Evolutionary conservation across 768 basidiomycete genomes (phyloP).

Genomic region (Suillus weaverae): DNA sequence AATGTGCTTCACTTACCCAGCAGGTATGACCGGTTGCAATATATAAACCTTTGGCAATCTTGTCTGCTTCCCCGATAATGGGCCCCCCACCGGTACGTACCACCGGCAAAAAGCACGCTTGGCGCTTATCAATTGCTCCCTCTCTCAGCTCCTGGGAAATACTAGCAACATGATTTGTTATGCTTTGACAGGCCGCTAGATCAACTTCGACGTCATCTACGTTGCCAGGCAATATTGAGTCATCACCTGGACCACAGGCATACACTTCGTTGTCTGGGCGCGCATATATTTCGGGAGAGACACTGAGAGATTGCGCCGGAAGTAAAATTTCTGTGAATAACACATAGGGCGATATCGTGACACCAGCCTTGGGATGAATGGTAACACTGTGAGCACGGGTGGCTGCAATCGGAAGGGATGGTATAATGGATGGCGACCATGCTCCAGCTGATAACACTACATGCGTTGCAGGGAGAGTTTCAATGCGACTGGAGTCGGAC

Average conservation of each 20-base stretch:
- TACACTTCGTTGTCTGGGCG: constrained; percentile 70
- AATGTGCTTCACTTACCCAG: constrained; percentile 52
- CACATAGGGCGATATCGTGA: constrained; percentile 67
- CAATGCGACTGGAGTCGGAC: constrained; percentile 22
- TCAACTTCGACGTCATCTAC: constrained; percentile 76
- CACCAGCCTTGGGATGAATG: constrained; percentile 47
- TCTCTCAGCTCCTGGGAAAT: constrained; percentile 59
- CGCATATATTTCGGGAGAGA: constrained; percentile 70
- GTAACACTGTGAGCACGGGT: constrained; percentile 76
- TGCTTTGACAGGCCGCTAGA: constrained; percentile 50
- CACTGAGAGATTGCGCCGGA: constrained; percentile 26
- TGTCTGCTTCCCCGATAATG: constrained; percentile 63
- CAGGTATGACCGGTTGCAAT: constrained; percentile 80
- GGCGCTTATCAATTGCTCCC: constrained; percentile 51
- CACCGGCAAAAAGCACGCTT: constrained; percentile 81
- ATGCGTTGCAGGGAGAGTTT: constrained; percentile 57
- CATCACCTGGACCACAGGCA: constrained; percentile 80
- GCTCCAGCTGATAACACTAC: constrained; percentile 84
- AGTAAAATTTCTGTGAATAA: constrained; percentile 78
- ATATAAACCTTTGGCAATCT: constrained; percentile 60
- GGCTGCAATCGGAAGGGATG: constrained; percentile 55
- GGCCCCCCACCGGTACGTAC: constrained; percentile 62
- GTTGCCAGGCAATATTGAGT: constrained; percentile 60
- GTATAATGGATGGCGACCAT: constrained; percentile 71
- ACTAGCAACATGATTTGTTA: constrained; percentile 56